Percentiles rank a stretch among this genome's conserved stretches.
Conservation (phyloP, 2,329 filamentous ascomycete genomes). For the Fusarium sacchari region DNA sequence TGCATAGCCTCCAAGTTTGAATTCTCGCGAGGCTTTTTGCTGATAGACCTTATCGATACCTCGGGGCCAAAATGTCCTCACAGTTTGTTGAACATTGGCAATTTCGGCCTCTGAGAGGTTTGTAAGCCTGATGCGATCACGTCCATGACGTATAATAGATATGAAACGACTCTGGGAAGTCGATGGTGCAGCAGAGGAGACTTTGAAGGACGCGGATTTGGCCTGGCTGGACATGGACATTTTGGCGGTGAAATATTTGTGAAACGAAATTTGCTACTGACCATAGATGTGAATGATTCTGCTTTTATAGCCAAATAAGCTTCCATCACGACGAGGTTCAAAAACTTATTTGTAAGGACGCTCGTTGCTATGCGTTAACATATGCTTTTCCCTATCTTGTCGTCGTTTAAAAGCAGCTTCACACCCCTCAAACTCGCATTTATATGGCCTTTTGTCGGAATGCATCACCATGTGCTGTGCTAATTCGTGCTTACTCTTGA, state of each 20-base stretch:
- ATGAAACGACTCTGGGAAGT: neutral
- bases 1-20: constrained; percentile 12
- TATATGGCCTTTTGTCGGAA: too few species aligned
- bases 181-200: neutral
- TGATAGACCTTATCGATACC: constrained; percentile 11
- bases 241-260: neutral
- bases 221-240: too few species aligned
- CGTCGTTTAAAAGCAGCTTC: too few species aligned
- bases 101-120: constrained; percentile 15
- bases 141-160: neutral
- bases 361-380: too few species aligned
- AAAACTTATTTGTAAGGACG: too few species aligned
- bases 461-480: too few species aligned
- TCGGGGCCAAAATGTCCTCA: constrained; percentile 1
- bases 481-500: too few species aligned
- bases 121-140: constrained; percentile 16
- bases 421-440: too few species aligned
- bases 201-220: neutral
- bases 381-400: too few species aligned
- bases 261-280: accelerated
- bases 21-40: neutral
- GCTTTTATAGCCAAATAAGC: accelerated
- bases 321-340: neutral
- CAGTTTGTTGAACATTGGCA: neutral
- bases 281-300: accelerated